Evolutionary conservation across 495 filamentous ascomycete species (phyloP), one percentile per base, ranked within the genome.

Genomic region (Cetradonia linearis): DNA sequence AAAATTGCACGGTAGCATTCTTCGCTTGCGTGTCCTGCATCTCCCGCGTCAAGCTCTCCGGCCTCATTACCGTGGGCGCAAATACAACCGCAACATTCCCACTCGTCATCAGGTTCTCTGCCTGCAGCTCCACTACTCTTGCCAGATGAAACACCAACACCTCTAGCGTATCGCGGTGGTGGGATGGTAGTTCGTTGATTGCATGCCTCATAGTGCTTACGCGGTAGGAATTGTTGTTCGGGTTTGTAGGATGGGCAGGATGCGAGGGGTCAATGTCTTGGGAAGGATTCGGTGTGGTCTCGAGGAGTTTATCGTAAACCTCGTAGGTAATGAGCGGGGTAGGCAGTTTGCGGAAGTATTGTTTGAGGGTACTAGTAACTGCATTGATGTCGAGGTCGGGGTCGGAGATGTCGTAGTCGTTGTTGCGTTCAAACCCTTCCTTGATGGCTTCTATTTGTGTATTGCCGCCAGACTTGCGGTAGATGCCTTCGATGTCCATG

Each of bases 401-500:
- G 66, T 97, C 93, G 2, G 89, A 92, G 61, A 99, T 93, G 68
- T 97, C 93, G 66, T 81, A 92, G 63, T 89, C 82, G 62, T 87
- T 83, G 61, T 74, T 84, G 66, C 83, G 84, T 67, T 99, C 92
- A 68, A 99, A 96, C 37, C 91, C 88, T 62, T 91, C 88, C 62
- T 88, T 84, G 62, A 99, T 89, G 47, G 77, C 75, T 69, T 95
- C 93, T 70, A 94, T 86, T 63, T 89, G 87, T 2, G 86, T 86
- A 58, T 85, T 86, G 65, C 91, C 92, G 54, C 94, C 94, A 36
- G 89, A 92, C 77, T 99, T 99, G 63, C 94, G 85, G 76, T 99
- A 99, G 64, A 99, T 95, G 55, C 94, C 94, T 73, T 97, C 92
- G 69, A 94, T 81, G 68, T 97, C 91, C 91, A 99, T 96, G 47